A percentile compares a stretch with the other conserved stretches of the same genome.
Conservation (phyloP, 208 protist species). For the Angomonas ambiguus region DNA sequence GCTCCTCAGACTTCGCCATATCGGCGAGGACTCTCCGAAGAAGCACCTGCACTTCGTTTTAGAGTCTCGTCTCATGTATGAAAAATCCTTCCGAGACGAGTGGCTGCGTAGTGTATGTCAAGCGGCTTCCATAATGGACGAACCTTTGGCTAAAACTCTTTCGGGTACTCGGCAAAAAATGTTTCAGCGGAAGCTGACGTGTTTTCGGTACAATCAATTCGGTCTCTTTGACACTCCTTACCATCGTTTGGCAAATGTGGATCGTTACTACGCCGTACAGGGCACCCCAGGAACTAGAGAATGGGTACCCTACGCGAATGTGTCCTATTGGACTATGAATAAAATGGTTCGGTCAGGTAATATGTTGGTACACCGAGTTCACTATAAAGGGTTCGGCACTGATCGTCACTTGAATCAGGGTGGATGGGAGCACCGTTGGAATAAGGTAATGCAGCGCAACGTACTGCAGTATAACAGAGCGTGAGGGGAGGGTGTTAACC, state of each 20-base stretch:
- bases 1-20: slow-evolving; percentile 62
- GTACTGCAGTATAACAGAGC: slow-evolving; percentile 72
- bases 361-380: slow-evolving; percentile 83
- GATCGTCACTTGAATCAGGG: slow-evolving; percentile 74
- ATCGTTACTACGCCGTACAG: slow-evolving; percentile 78
- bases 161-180: slow-evolving; percentile 62
- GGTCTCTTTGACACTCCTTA: slow-evolving; percentile 81
- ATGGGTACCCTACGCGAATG: slow-evolving; percentile 87
- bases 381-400: slow-evolving; percentile 83
- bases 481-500: neutral
- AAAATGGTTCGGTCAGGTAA: slow-evolving; percentile 83
- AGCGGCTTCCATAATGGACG: slow-evolving; percentile 67
- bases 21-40: slow-evolving; percentile 84
- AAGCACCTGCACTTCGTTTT: slow-evolving; percentile 85
- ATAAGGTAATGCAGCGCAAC: slow-evolving; percentile 89
- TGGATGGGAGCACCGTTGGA: slow-evolving; percentile 89
- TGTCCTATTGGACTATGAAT: slow-evolving; percentile 90
- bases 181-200: slow-evolving; percentile 83
- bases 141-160: slow-evolving; percentile 76
- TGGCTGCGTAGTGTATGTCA: slow-evolving; percentile 83
- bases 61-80: slow-evolving; percentile 83
- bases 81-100: slow-evolving; percentile 90
- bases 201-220: slow-evolving; percentile 91
- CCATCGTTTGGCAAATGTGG: slow-evolving; percentile 80
- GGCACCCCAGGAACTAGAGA: slow-evolving; percentile 77